Evolutionary conservation across 2,329 filamentous ascomycete genomes (phyloP), one percentile per base, ranked within the genome.

Genomic region (Cyphellophora attinorum): DNA sequence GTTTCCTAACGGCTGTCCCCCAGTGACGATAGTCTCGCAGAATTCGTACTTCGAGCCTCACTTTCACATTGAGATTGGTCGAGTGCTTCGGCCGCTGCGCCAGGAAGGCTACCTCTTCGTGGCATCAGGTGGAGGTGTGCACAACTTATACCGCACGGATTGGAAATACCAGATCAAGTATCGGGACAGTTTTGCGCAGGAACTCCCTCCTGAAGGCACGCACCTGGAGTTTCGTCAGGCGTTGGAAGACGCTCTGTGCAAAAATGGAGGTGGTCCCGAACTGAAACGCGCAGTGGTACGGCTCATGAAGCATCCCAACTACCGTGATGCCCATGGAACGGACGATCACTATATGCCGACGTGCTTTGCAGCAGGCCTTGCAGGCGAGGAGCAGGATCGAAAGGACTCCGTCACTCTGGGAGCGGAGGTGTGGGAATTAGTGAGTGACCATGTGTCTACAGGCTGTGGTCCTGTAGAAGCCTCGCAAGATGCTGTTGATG

Each of bases 331-430:
- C 0, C 78, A 82, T 56, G 76, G 65, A 1, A 81, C 78, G 0
- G 78, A 83, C 48, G 79, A 82, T 51, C 77, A 82, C 49, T 81
- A 78, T 44, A 79, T 81, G 72, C 60, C 76, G 0, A 64, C 72
- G 3, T 60, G 75, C 46, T 81, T 81, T 54, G 68, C 77, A 0
- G 72, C 75, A 0, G 78, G 78, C 1, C 58, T 67, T 2, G 61
- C 60, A 18, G 67, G 74, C 2, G 64, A 65, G n/a, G n/a, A n/a
- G n/a, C n/a, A n/a, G n/a, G n/a, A n/a, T n/a, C n/a, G n/a, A n/a
- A n/a, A n/a, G n/a, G n/a, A n/a, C n/a, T n/a, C n/a, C n/a, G n/a
- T n/a, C n/a, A n/a, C n/a, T n/a, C n/a, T n/a, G n/a, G n/a, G n/a
- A n/a, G n/a, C n/a, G n/a, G n/a, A n/a, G n/a, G n/a, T n/a, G n/a